These are phyloP conservation scores for Vickermania ingenoplastis DNA, from an alignment of 208 protist species.

Conservation along the genomic window DNA sequence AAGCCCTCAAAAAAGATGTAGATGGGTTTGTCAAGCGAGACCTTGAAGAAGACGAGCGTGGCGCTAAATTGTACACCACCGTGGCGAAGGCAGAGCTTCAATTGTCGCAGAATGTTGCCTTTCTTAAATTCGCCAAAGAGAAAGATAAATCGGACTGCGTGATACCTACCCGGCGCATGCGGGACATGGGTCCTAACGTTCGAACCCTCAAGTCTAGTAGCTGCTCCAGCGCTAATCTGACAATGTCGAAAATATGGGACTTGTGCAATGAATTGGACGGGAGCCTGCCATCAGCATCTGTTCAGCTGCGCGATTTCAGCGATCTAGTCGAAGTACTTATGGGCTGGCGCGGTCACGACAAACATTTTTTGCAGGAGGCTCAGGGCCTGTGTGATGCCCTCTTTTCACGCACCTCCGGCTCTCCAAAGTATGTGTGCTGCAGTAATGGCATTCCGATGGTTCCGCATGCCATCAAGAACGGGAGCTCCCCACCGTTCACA, in stretches of 20 bases:
- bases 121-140: constrained; percentile 15
- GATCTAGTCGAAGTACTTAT: constrained; percentile 3
- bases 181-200: not conserved
- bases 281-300: constrained; percentile 3
- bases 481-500: not conserved
- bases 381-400: not conserved
- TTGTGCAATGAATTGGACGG: not conserved
- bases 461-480: not conserved
- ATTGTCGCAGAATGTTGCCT: constrained; percentile 15
- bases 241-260: not conserved
- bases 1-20: constrained; percentile 15
- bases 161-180: constrained; percentile 13
- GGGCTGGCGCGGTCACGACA: not conserved
- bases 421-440: not conserved
- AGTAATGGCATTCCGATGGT: not conserved
- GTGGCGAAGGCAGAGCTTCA: constrained; percentile 14
- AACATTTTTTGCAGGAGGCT: not conserved
- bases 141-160: constrained; percentile 7
- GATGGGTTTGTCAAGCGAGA: constrained; percentile 23
- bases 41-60: constrained; percentile 17
- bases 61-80: constrained; percentile 10
- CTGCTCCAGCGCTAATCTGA: not conserved
- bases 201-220: too few species aligned
- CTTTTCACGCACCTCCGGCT: not conserved
- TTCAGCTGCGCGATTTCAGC: constrained; percentile 7